Conservation (phyloP, 805 yeast genomes). For the Sugiyamaella mastotermitis region DNA sequence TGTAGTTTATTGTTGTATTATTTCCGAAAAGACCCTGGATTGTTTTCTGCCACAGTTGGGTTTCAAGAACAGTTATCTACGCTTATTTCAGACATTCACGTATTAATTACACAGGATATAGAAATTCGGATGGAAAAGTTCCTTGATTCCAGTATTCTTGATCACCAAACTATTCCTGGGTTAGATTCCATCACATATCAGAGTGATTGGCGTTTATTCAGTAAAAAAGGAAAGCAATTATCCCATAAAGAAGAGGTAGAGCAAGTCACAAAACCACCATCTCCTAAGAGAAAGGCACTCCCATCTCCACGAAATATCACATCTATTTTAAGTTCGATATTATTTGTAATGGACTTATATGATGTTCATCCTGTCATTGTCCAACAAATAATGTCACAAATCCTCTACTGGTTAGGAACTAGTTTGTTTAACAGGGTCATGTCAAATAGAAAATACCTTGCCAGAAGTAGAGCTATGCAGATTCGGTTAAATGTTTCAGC, state of each 20-base stretch:
- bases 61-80: slow-evolving; percentile 27
- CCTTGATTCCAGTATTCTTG: slow-evolving; percentile 37
- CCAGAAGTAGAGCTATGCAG: slow-evolving; percentile 84
- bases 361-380: slow-evolving; percentile 72
- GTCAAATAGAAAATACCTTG: slow-evolving; percentile 59
- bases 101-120: slow-evolving; percentile 30
- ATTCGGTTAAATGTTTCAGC: slow-evolving; percentile 79
- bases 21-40: slow-evolving; percentile 55
- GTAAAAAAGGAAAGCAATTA: slow-evolving; percentile 38
- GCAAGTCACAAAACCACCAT: slow-evolving; percentile 77
- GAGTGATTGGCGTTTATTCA: slow-evolving; percentile 59
- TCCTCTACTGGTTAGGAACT: slow-evolving; percentile 71
- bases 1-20: slow-evolving; percentile 73
- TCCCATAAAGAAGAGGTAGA: slow-evolving; percentile 68
- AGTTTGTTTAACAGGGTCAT: slow-evolving; percentile 68
- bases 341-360: slow-evolving; percentile 78
- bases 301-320: slow-evolving; percentile 86
- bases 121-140: slow-evolving; percentile 31
- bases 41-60: slow-evolving; percentile 24
- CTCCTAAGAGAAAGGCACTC: slow-evolving; percentile 68
- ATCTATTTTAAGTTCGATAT: slow-evolving; percentile 81
- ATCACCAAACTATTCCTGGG: slow-evolving; percentile 80
- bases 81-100: slow-evolving; percentile 29
- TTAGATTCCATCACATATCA: slow-evolving; percentile 70
- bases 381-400: slow-evolving; percentile 70